phyloP scores from a whole-genome alignment of 139 green algal species.

The Axilococcus clingmanii region DNA sequence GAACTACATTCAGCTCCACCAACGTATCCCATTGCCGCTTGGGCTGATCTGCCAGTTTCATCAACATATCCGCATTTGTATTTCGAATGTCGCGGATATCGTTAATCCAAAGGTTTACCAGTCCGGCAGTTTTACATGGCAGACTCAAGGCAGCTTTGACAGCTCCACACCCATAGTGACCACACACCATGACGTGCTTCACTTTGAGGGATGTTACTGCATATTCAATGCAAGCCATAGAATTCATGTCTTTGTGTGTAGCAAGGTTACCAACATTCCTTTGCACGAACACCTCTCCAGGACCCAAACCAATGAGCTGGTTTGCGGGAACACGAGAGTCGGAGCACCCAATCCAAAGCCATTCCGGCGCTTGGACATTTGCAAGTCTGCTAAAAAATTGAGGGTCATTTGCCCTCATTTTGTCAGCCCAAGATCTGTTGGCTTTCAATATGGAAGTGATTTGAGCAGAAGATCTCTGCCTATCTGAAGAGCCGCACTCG shows the following conservation, averaged over 20 bases:
- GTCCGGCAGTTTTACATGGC: slow-evolving; percentile 37
- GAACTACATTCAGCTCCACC: slow-evolving; percentile 40
- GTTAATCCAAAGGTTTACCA: slow-evolving; percentile 73
- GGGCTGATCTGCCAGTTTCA: slow-evolving; percentile 19
- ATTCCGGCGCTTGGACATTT: slow-evolving; percentile 53
- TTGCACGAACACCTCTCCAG: slow-evolving; percentile 76
- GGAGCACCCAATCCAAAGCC: slow-evolving; percentile 73
- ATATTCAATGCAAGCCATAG: slow-evolving; percentile 56
- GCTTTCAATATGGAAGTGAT: neutral
- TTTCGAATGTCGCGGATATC: slow-evolving; percentile 46
- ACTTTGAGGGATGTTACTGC: slow-evolving; percentile 61
- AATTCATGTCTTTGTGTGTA: slow-evolving; percentile 71
- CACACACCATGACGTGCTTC: slow-evolving; percentile 71
- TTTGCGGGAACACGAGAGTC: slow-evolving; percentile 65
- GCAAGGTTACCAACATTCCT: slow-evolving; percentile 80
- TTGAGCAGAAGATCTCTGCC: too few species aligned
- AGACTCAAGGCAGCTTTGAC: slow-evolving; percentile 48
- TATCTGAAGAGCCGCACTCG: too few species aligned
- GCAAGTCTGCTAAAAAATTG: slow-evolving; percentile 38
- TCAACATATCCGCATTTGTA: slow-evolving; percentile 15
- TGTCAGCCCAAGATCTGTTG: slow-evolving; percentile 31
- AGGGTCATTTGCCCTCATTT: slow-evolving; percentile 20
- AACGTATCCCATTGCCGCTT: slow-evolving; percentile 30
- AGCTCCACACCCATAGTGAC: slow-evolving; percentile 74
- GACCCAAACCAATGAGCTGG: slow-evolving; percentile 50